Evolutionary conservation across 164 flowering plant species (phyloP), one percentile per base, ranked within the genome.

Genomic region (Vitis riparia): DNA sequence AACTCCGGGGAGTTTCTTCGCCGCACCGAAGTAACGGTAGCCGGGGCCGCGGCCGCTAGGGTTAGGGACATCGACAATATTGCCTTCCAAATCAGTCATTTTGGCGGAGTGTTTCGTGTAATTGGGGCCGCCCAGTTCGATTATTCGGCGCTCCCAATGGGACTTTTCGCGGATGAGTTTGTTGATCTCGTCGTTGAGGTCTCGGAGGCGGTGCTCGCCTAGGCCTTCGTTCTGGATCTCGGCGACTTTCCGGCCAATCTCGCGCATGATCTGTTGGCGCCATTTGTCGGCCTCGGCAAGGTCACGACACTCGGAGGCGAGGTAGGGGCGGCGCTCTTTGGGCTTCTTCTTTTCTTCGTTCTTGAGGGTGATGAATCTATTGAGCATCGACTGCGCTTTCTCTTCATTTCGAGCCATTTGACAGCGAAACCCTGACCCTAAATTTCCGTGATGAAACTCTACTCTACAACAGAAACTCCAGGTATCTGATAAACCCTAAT

Each of bases 371-470:
- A 92, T 76, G 89, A 86, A 94, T 12, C 97, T 78, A 69, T 94
- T 94, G 32, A 94, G 94, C 98, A 94, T 94, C 32, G 98, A 94
- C 79, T 94, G 98, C 1, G 98, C 96, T 76, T 94, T 94, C 90
- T 94, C 98, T 67, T 94, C 97, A 71, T 94, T 94, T 9, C 97
- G 88, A 67, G 98, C 98, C 98, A 93, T 79, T 30, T 64, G 17
- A 52, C 0, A 37, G 44, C 44, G 44, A 37, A 37, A 37, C 44
- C 44, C 44, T 37, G 7, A 37, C 44, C 44, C 7, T 37, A 37
- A 37, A 23, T 23, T 23, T 23, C 27, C 27, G 27, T 23, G 27
- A 1, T 23, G 27, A 23, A 23, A 23, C 27, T 1, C 27, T 23
- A 23, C 27, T 23, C 27, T 23, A 23, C 27, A 23, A 23, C 27